phyloP scores from a whole-genome alignment of 441 rosid species.

The Adansonia gregorii region DNA sequence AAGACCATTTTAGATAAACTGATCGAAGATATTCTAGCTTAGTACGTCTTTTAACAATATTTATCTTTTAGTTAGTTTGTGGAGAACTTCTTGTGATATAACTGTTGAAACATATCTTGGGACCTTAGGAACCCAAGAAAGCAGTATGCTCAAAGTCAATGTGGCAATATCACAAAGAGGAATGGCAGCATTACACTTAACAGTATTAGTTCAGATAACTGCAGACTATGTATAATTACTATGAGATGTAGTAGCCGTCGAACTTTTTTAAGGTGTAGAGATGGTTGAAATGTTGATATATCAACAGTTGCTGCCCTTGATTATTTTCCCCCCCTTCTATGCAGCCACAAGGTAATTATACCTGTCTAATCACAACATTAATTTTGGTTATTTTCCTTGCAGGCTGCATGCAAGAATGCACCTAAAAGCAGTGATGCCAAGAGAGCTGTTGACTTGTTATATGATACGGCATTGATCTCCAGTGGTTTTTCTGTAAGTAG shows the following conservation, averaged over 20 bases:
- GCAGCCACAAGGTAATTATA: neutral
- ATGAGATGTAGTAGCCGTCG: neutral
- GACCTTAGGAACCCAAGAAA: neutral
- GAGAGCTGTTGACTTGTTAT: slow-evolving; percentile 90
- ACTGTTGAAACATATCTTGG: neutral
- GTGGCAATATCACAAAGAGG: neutral
- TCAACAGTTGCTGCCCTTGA: neutral
- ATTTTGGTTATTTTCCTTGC: slow-evolving; percentile 25
- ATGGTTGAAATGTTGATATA: neutral
- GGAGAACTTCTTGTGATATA: neutral
- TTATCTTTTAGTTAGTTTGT: slow-evolving; percentile 8
- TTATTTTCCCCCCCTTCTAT: neutral
- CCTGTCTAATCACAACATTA: neutral
- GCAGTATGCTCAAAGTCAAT: neutral
- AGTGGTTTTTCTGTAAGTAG: slow-evolving; percentile 91
- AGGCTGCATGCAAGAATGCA: slow-evolving; percentile 96
- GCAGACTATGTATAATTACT: neutral
- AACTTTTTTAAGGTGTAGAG: neutral
- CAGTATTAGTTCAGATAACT: slow-evolving; percentile 9
- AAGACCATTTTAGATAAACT: slow-evolving; percentile 36
- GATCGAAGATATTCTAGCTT: neutral
- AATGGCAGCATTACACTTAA: slow-evolving; percentile 10
- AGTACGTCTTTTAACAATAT: neutral
- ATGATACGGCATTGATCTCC: slow-evolving; percentile 88
- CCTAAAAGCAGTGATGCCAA: slow-evolving; percentile 82